Conservation (phyloP, 345 rosid genomes). For the Eucalyptus microcorys region DNA sequence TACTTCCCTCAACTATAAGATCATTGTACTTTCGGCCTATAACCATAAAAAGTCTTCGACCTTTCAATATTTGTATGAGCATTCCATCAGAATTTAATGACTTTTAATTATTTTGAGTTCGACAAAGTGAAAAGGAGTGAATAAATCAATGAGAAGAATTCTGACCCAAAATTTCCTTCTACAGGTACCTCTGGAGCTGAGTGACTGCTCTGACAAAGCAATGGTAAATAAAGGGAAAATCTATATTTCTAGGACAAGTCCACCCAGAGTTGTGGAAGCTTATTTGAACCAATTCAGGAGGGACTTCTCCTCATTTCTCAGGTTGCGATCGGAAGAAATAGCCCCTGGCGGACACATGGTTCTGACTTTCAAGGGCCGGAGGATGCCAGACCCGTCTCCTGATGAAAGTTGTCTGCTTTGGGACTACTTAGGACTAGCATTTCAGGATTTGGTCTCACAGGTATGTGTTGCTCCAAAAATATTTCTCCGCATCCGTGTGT, state of each 20-base stretch:
- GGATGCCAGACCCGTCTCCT: slow-evolving; percentile 9
- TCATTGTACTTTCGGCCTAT: not conserved
- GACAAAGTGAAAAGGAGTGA: not conserved
- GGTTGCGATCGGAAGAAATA: slow-evolving; percentile 14
- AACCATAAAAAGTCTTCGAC: not conserved
- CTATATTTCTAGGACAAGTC: slow-evolving; percentile 25
- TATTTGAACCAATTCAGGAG: slow-evolving; percentile 21
- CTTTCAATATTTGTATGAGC: not conserved
- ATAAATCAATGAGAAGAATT: not conserved
- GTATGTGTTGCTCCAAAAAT: not conserved
- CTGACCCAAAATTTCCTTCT: not conserved
- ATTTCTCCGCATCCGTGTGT: not conserved
- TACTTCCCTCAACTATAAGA: not conserved
- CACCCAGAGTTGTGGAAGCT: slow-evolving; percentile 10
- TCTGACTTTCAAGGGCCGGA: slow-evolving; percentile 15
- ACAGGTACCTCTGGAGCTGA: slow-evolving; percentile 28
- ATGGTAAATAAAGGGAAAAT: slow-evolving; percentile 25
- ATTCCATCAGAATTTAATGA: not conserved
- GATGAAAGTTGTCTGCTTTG: slow-evolving; percentile 27
- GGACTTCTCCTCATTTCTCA: slow-evolving; percentile 25
- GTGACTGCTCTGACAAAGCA: not conserved
- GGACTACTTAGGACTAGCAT: slow-evolving; percentile 35
- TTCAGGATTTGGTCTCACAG: slow-evolving; percentile 24
- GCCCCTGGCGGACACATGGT: slow-evolving; percentile 26
- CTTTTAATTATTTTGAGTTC: not conserved